Conservation (phyloP, 1,284 basidiomycete species). For the Moesziomyces sp. region DNA sequence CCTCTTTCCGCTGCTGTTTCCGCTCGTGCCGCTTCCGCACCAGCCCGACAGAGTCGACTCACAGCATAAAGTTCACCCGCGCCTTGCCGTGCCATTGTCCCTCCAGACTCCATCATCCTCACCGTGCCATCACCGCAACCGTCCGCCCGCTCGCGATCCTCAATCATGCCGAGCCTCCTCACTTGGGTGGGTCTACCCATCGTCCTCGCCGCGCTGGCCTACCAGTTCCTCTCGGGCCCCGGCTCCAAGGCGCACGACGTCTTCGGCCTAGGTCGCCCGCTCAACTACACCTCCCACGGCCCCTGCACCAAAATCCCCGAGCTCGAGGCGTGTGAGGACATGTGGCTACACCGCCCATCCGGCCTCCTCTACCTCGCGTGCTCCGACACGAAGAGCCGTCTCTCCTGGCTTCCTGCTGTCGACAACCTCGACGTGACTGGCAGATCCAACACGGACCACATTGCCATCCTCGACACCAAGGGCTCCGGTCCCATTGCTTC, state of each 20-base stretch:
- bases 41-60: neutral
- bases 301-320: slow-evolving; percentile 41
- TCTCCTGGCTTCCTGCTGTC: slow-evolving; percentile 73
- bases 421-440: slow-evolving; percentile 41
- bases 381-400: slow-evolving; percentile 72
- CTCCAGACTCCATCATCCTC: neutral
- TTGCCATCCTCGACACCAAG: slow-evolving; percentile 76
- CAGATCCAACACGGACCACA: slow-evolving; percentile 61
- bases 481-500: slow-evolving; percentile 70
- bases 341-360: slow-evolving; percentile 65
- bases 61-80: neutral
- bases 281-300: slow-evolving; percentile 37
- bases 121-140: neutral
- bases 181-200: slow-evolving; percentile 36
- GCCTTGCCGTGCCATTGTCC: neutral
- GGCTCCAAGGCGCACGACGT: slow-evolving; percentile 39
- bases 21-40: neutral
- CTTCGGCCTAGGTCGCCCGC: slow-evolving; percentile 34
- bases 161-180: slow-evolving; percentile 33
- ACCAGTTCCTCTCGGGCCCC: slow-evolving; percentile 46
- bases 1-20: too few species aligned
- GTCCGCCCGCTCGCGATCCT: neutral
- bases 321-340: slow-evolving; percentile 50
- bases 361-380: slow-evolving; percentile 79
- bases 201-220: slow-evolving; percentile 30